These are phyloP conservation scores for Primulina eburnea DNA, from an alignment of 257 asterid genomes.

Conservation along the genomic window DNA sequence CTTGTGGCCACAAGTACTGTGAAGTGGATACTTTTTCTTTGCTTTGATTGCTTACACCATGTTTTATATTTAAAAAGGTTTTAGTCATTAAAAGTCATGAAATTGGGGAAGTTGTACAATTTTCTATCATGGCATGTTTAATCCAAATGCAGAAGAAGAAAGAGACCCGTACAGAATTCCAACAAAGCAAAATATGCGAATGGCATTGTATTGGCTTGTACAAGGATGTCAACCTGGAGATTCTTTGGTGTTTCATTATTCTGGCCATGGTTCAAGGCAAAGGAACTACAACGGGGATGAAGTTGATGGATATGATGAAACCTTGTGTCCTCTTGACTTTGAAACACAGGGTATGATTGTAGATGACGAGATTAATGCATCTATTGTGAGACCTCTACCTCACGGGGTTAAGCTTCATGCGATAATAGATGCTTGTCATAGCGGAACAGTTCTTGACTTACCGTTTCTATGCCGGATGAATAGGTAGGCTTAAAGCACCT, in stretches of 20 bases:
- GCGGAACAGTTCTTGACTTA: slow-evolving; percentile 88
- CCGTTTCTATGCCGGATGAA: slow-evolving; percentile 86
- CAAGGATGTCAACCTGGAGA: slow-evolving; percentile 97
- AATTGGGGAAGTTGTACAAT: background rate
- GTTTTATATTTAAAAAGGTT: background rate
- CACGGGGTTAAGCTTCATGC: slow-evolving; percentile 94
- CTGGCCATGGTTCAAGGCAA: slow-evolving; percentile 94
- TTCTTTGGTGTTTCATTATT: slow-evolving; percentile 81
- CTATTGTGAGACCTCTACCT: slow-evolving; percentile 80
- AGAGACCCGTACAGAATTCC: slow-evolving; percentile 81
- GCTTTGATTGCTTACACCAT: background rate
- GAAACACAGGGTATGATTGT: slow-evolving; percentile 97
- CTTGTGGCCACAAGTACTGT: background rate
- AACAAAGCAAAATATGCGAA: slow-evolving; percentile 74
- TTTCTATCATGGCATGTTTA: slow-evolving; percentile 13
- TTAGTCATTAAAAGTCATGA: background rate
- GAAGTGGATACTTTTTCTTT: background rate
- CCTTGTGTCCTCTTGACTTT: slow-evolving; percentile 88
- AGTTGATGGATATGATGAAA: slow-evolving; percentile 94
- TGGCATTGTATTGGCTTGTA: slow-evolving; percentile 90
- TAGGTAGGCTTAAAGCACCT: slow-evolving; percentile 42
- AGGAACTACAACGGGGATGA: slow-evolving; percentile 86
- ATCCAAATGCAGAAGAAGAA: slow-evolving; percentile 78
- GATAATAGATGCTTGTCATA: slow-evolving; percentile 87
- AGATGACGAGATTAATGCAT: slow-evolving; percentile 87